Evolutionary conservation across 148 eudicot genomes (phyloP).

Genomic region (Cornus kousa): DNA sequence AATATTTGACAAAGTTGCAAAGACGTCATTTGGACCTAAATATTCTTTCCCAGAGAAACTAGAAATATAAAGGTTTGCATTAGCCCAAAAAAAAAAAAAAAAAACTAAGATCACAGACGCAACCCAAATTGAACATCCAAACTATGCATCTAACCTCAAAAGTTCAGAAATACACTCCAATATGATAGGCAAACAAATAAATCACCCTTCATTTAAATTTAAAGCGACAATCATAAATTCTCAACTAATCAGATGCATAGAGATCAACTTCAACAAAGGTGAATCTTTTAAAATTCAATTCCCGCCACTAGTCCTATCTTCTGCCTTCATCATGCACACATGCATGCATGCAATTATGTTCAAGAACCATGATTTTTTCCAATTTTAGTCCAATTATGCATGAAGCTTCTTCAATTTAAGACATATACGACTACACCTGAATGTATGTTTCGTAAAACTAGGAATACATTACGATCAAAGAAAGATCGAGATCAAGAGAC

Average conservation of each 20-base stretch:
- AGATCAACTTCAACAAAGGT: neutral
- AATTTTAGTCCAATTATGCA: neutral
- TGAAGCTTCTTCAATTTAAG: neutral
- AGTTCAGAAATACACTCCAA: neutral
- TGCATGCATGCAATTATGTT: neutral
- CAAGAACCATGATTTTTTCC: neutral
- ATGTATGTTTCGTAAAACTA: too few relatives aligned
- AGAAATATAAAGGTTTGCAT: slow-evolving; percentile 14
- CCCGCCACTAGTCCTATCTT: neutral
- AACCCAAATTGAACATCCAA: neutral
- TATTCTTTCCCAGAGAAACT: slow-evolving; percentile 76
- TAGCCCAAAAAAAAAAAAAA: slow-evolving; percentile 5
- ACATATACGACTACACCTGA: neutral
- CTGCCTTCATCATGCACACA: neutral
- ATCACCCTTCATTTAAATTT: neutral
- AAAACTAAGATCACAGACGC: neutral
- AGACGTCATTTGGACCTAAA: slow-evolving; percentile 55
- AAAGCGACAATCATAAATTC: too few relatives aligned
- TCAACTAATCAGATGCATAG: neutral
- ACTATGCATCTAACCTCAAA: neutral
- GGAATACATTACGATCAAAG: too few relatives aligned
- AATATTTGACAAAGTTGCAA: slow-evolving; percentile 48
- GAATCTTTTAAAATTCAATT: neutral
- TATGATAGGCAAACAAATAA: neutral
- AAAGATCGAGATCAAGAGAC: too few relatives aligned